Percentiles rank a stretch among this genome's conserved stretches.
Conservation (phyloP, 2,329 filamentous ascomycete genomes). For the Alternaria metachromatica region DNA sequence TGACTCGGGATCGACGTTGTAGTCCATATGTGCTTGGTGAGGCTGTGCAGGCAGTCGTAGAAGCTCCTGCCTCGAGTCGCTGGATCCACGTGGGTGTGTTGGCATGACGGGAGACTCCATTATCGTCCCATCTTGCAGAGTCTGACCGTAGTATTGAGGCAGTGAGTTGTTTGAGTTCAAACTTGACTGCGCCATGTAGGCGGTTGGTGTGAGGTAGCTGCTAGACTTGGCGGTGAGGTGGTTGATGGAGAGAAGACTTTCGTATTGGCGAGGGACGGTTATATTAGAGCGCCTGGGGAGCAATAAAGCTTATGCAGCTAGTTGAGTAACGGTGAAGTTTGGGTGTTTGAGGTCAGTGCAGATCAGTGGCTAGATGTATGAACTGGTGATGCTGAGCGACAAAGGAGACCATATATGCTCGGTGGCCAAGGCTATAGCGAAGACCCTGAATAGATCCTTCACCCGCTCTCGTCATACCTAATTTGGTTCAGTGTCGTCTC, state of each 20-base stretch:
- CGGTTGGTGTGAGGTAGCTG: background rate
- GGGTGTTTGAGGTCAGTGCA: background rate
- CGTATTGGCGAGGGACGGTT: background rate
- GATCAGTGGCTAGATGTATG: conserved; percentile 5
- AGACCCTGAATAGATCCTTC: conserved; percentile 16
- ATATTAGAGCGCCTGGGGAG: background rate
- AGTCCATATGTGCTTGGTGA: conserved; percentile 32
- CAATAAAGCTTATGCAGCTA: background rate
- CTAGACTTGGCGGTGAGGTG: background rate
- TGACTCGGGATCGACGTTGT: conserved; percentile 16
- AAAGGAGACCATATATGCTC: conserved; percentile 26
- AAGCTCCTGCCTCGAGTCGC: conserved; percentile 36
- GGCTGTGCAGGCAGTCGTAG: conserved; percentile 39
- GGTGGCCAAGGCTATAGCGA: conserved; percentile 10
- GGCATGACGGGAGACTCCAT: conserved; percentile 32
- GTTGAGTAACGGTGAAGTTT: background rate
- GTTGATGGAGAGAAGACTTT: conserved; percentile 11
- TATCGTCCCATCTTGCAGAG: conserved; percentile 36
- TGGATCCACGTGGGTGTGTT: conserved; percentile 20
- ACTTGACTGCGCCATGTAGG: conserved; percentile 29
- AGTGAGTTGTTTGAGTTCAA: conserved; percentile 16
- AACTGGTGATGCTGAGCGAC: conserved; percentile 7
- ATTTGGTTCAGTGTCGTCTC: conserved; percentile 16
- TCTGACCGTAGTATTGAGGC: conserved; percentile 39
- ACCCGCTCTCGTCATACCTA: conserved; percentile 18